Conservation (phyloP, 768 basidiomycete genomes). For the Suillus alpinus region DNA sequence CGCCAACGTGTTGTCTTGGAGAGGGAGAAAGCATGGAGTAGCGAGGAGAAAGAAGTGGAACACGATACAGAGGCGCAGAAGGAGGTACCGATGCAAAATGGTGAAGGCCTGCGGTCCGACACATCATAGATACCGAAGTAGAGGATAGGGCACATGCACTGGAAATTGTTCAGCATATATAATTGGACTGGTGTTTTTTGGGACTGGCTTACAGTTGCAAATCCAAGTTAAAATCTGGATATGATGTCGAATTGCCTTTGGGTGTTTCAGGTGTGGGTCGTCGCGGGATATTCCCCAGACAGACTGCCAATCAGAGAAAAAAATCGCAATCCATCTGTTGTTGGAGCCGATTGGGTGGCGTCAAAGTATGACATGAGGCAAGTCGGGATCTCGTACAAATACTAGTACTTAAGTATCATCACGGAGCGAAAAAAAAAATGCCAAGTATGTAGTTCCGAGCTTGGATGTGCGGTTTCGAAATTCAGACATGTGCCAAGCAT, state of each 20-base stretch:
- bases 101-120: background rate
- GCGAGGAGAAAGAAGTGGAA: background rate
- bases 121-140: background rate
- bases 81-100: slow-evolving; percentile 11
- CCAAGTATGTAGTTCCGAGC: background rate
- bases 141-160: background rate
- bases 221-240: background rate
- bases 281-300: background rate
- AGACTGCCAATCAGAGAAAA: background rate
- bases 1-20: slow-evolving; percentile 36
- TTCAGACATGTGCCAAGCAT: no score
- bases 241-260: background rate
- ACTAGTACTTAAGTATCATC: background rate
- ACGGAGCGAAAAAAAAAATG: slow-evolving; percentile 1
- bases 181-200: background rate
- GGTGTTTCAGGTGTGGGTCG: background rate
- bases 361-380: background rate
- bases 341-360: background rate
- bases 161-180: background rate
- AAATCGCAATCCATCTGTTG: background rate
- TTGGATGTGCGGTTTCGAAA: background rate
- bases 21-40: background rate
- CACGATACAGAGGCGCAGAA: slow-evolving; percentile 2
- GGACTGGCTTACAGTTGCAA: background rate
- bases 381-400: slow-evolving; percentile 4